These are phyloP conservation scores for Paramecium biaurelia DNA, from an alignment of 73 alveolate species.

Conservation along the genomic window DNA sequence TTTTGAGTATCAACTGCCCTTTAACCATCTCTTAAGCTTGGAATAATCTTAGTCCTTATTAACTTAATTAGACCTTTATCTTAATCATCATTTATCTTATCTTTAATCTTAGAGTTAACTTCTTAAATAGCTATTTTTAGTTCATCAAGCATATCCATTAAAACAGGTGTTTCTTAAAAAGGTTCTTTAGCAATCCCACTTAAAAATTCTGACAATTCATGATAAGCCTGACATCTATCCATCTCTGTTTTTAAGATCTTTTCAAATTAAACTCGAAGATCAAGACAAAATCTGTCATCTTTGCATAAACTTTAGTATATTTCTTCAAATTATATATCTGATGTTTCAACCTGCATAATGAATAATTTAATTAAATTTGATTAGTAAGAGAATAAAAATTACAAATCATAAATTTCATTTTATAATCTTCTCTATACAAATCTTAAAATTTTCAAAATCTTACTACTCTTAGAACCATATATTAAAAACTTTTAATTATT, in stretches of 20 bases:
- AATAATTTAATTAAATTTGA: not conserved
- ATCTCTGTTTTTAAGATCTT: not conserved
- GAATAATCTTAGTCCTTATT: not conserved
- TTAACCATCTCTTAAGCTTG: not conserved
- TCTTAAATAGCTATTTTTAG: not conserved
- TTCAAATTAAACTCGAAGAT: not conserved
- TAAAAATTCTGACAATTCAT: not conserved
- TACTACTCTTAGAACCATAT: slow-evolving; percentile 2
- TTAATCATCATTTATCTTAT: not conserved
- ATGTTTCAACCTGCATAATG: not conserved
- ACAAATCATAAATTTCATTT: not conserved
- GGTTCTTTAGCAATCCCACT: not conserved
- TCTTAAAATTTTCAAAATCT: not conserved
- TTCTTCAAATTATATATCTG: not conserved
- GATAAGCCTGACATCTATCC: not conserved
- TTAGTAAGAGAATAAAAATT: not conserved
- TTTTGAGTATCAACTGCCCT: not conserved
- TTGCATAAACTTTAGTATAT: not conserved
- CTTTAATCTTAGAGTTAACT: not conserved
- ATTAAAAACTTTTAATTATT: not conserved
- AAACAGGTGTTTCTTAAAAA: not conserved
- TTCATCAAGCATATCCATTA: not conserved
- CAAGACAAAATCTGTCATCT: not conserved
- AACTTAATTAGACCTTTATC: not conserved
- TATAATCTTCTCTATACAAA: not conserved